phyloP scores from a whole-genome alignment of 352 stramenopile genomes.

The Pythium chondricola region DNA sequence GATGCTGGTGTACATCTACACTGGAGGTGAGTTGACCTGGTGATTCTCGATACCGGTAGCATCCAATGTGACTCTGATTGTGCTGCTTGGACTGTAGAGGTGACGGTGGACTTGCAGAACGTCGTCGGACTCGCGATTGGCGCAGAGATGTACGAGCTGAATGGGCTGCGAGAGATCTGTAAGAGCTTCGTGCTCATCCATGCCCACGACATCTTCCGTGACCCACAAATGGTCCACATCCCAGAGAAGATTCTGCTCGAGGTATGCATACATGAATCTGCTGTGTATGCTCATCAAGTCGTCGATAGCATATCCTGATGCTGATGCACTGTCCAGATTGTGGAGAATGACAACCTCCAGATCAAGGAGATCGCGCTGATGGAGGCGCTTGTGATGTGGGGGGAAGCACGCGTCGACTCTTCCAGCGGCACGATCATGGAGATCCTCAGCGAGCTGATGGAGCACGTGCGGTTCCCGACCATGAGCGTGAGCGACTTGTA shows the following conservation, averaged over 20 bases:
- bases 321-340: conserved; percentile 23
- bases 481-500: conserved; percentile 86
- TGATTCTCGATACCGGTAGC: background rate
- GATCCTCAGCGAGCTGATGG: conserved; percentile 70
- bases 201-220: conserved; percentile 75
- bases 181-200: conserved; percentile 78
- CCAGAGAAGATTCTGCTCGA: conserved; percentile 81
- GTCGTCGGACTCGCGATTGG: conserved; percentile 71
- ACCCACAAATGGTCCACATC: conserved; percentile 64
- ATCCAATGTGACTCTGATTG: too few relatives aligned
- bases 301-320: background rate
- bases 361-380: conserved; percentile 77
- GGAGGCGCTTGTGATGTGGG: conserved; percentile 76
- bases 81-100: conserved; percentile 26
- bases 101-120: conserved; percentile 64
- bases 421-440: conserved; percentile 35
- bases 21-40: conserved; percentile 30
- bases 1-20: conserved; percentile 85
- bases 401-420: conserved; percentile 51
- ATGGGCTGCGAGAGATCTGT: conserved; percentile 72
- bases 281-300: background rate
- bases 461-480: conserved; percentile 77
- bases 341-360: conserved; percentile 78
- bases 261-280: conserved; percentile 12
- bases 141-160: conserved; percentile 81